A percentile compares a stretch with the other conserved stretches of the same genome.
Evolutionary conservation across 2,329 filamentous ascomycete species (phyloP).

Genomic region (Aureobasidium sp.): DNA sequence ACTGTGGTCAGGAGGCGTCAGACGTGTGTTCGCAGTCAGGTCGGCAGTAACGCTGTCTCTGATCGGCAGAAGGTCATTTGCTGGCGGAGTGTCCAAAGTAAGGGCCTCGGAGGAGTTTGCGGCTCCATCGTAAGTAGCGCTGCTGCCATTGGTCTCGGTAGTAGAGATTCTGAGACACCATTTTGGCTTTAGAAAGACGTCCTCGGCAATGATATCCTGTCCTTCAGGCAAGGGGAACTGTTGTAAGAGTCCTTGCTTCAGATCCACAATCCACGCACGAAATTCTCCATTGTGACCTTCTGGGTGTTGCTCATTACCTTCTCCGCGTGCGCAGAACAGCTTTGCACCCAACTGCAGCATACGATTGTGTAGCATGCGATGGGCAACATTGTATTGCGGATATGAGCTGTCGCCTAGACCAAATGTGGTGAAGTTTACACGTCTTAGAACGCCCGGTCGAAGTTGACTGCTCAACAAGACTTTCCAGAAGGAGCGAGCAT

Average conservation of each 20-base stretch:
- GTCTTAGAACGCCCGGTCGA: slow-evolving; percentile 59
- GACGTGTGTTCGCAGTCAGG: slow-evolving; percentile 59
- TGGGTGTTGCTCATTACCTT: slow-evolving; percentile 88
- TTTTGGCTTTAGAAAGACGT: slow-evolving; percentile 68
- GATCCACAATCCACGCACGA: slow-evolving; percentile 39
- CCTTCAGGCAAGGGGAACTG: slow-evolving; percentile 63
- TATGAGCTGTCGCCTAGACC: slow-evolving; percentile 94
- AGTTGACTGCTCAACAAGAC: slow-evolving; percentile 73
- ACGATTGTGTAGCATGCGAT: slow-evolving; percentile 78
- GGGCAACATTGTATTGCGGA: slow-evolving; percentile 87
- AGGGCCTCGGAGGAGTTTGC: neutral
- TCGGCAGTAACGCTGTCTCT: slow-evolving; percentile 50
- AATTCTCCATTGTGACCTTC: slow-evolving; percentile 60
- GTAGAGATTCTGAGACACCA: slow-evolving; percentile 49
- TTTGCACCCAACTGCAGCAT: slow-evolving; percentile 75
- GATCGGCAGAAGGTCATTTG: slow-evolving; percentile 49
- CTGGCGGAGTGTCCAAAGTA: slow-evolving; percentile 23
- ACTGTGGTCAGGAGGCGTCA: slow-evolving; percentile 75
- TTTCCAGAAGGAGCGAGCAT: slow-evolving; percentile 77
- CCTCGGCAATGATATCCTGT: slow-evolving; percentile 62
- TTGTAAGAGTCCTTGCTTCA: slow-evolving; percentile 60
- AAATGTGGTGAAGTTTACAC: slow-evolving; percentile 73
- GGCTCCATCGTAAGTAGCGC: neutral
- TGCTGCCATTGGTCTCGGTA: neutral
- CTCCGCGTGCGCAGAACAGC: slow-evolving; percentile 69